Percentiles rank a stretch among this genome's conserved stretches.
phyloP scores from a whole-genome alignment of 2,329 filamentous ascomycete species.

The Mollisiaceae sp. region DNA sequence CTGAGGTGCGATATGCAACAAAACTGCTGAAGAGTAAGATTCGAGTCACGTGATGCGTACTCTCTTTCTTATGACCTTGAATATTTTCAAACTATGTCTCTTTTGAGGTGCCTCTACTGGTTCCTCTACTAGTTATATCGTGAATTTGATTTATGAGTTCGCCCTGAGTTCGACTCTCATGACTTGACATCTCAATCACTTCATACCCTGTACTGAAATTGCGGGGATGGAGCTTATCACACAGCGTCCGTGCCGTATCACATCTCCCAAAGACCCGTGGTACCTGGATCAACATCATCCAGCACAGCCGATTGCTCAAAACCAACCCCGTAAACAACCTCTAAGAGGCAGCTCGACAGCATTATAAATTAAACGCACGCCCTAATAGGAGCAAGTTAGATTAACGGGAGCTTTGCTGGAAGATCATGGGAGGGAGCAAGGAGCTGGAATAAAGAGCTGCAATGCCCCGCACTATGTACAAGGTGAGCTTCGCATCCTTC shows the following conservation, averaged over 20 bases:
- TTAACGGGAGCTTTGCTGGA: neutral
- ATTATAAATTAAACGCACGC: neutral
- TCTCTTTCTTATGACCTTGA: too few species aligned
- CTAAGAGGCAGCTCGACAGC: neutral
- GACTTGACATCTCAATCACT: too few species aligned
- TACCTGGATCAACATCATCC: neutral
- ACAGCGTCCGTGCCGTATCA: neutral
- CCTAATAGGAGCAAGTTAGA: neutral
- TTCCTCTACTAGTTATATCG: too few species aligned
- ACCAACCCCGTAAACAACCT: neutral
- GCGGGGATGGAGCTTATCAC: neutral
- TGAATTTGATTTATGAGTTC: too few species aligned
- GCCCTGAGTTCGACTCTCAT: too few species aligned
- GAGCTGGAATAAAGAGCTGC: neutral
- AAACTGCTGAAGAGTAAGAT: too few species aligned
- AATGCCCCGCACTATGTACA: neutral
- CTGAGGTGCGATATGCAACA: too few species aligned
- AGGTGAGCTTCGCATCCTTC: neutral
- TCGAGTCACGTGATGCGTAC: too few species aligned
- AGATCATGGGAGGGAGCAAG: neutral
- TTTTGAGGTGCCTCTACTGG: too few species aligned
- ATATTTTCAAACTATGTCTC: too few species aligned
- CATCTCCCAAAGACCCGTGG: too few species aligned
- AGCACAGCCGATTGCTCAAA: neutral
- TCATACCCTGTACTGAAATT: too few species aligned